Base-by-base conservation (phyloP, 495 filamentous ascomycete species). In the Xylaria cubensis region DNA sequence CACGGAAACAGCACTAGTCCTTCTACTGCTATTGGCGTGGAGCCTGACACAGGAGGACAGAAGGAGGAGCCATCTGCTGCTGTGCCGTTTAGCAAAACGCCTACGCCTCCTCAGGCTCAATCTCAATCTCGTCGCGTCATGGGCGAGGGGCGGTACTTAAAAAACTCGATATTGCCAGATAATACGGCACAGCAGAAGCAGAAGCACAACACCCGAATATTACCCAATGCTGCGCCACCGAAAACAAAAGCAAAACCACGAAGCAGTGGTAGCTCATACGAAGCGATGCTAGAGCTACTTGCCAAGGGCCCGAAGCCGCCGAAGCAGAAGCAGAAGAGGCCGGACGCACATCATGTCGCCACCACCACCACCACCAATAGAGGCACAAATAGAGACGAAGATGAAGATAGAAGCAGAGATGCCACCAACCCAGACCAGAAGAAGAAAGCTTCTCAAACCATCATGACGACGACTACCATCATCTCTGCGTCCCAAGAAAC, bases 401-500 rank as follows among this genome's bases (percentile, higher is more conserved):
- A 19, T 7, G 2, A 58, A 34, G 29, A 46, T 3, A 32, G 7
- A 51, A 50, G 39, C 15, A 46, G 32, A 39, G 64, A 46, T n/a
- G 17, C 26, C 26, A 2, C 32, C 42, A 4, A 29, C 10, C 26
- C 32, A 39, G n/a, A 36, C 5, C 51, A 36, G 24, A 7, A 48
- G 39, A n/a, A 41, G 8, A 21, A 39, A 4, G 53, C 55, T 29
- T 46, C 36, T 53, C 5, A 32, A 58, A 8, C 15, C 15, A 69
- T 19, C 26, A 70, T 39, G 13, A 42, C 6, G 36, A 29, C 34
- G 5, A 36, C 34, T 0, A 36, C 34, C 2, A 59, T 29, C 53
- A 42, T 73, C 55, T 41, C 73, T 15, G 67, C 77, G 3, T 83
- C 83, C 1, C 83, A 85, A 58, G 82, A 83, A 51, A 83, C 82